Percentiles rank a stretch among this genome's conserved stretches.
Conservation (phyloP, 805 yeast genomes). For the Candida tammaniensis region DNA sequence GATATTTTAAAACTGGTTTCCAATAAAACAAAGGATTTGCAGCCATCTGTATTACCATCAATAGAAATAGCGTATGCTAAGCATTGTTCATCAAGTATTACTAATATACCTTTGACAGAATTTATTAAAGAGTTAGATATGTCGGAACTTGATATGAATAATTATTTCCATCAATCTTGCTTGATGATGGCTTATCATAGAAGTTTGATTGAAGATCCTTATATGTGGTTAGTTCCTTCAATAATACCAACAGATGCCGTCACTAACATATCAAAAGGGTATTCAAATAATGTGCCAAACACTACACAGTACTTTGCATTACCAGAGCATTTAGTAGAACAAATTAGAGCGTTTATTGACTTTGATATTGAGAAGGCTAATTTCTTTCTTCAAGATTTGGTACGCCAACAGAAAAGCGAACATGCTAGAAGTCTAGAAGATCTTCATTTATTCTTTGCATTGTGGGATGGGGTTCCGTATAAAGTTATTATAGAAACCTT, state of each 20-base stretch:
- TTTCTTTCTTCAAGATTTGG: slow-evolving; percentile 16
- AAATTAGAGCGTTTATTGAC: slow-evolving; percentile 9
- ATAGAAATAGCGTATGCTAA: slow-evolving; percentile 22
- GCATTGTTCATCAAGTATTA: slow-evolving; percentile 11
- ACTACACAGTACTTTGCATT: slow-evolving; percentile 22
- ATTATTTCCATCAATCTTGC: slow-evolving; percentile 27
- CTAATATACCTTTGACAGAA: slow-evolving; percentile 8
- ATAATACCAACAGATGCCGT: slow-evolving; percentile 1
- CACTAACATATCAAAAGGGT: slow-evolving; percentile 21
- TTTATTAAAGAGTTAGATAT: slow-evolving; percentile 9
- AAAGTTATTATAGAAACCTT: slow-evolving; percentile 23
- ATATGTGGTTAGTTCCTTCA: slow-evolving; percentile 27
- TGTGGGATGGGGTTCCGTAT: slow-evolving; percentile 31
- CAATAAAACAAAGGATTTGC: slow-evolving; percentile 13
- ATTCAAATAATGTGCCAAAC: slow-evolving; percentile 26
- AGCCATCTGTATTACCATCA: not conserved
- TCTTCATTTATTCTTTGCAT: slow-evolving; percentile 22
- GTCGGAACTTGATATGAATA: slow-evolving; percentile 10
- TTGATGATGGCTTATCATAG: slow-evolving; percentile 27
- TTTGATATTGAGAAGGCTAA: slow-evolving; percentile 19
- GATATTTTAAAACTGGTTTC: slow-evolving; percentile 20
- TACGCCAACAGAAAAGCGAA: slow-evolving; percentile 13
- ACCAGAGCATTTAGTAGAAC: slow-evolving; percentile 17
- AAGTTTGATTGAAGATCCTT: slow-evolving; percentile 17
- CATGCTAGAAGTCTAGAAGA: slow-evolving; percentile 21